Evolutionary conservation across 148 eudicot genomes (phyloP).

Genomic region (Diospyros kaki): DNA sequence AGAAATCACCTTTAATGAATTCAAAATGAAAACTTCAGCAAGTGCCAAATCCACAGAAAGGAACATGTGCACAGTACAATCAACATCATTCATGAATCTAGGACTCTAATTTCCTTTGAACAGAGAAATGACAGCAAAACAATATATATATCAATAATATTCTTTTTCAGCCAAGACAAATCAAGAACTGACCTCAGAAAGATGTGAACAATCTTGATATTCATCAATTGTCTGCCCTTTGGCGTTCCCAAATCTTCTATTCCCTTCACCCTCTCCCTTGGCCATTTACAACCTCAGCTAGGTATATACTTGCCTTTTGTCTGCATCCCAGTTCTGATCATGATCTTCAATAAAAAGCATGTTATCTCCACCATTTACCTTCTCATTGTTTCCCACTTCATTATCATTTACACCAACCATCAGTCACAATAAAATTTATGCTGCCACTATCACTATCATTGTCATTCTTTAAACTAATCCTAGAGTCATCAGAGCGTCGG

Average conservation of each 20-base stretch:
- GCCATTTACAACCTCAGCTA: neutral
- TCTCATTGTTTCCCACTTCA: neutral
- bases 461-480: neutral
- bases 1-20: neutral
- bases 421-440: neutral
- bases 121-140: neutral
- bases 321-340: neutral
- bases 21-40: neutral
- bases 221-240: neutral
- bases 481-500: neutral
- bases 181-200: slow-evolving; percentile 3
- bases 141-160: neutral
- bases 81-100: neutral
- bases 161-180: neutral
- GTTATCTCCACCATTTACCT: neutral
- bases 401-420: neutral
- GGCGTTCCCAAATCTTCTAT: neutral
- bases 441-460: neutral
- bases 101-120: neutral
- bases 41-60: neutral
- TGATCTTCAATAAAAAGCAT: neutral
- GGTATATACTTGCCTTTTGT: neutral
- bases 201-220: neutral
- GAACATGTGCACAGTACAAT: neutral
- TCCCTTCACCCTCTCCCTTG: neutral